A percentile compares a stretch with the other conserved stretches of the same genome.
Conservation (phyloP, 2,329 filamentous ascomycete species). For the Scorias spongiosa region DNA sequence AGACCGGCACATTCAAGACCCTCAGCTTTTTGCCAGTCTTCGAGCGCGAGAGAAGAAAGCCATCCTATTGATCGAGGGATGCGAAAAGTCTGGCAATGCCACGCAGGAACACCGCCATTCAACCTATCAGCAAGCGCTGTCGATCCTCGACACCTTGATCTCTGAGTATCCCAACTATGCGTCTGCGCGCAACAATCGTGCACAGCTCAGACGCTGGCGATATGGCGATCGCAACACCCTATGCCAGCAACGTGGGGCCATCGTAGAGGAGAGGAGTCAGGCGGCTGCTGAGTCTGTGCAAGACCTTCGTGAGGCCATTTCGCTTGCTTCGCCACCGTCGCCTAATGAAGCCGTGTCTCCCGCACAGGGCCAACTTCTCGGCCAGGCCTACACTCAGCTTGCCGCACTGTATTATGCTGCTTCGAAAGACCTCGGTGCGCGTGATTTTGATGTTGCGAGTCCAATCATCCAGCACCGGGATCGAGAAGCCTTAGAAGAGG, state of each 20-base stretch:
- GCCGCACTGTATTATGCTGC: conserved; percentile 18
- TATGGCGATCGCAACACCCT: conserved; percentile 37
- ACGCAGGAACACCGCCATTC: background rate
- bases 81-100: conserved; percentile 4
- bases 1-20: conserved; percentile 10
- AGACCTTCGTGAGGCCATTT: conserved; percentile 35
- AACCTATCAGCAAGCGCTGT: conserved; percentile 9
- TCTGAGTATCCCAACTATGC: conserved; percentile 48
- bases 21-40: conserved; percentile 7
- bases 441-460: conserved; percentile 20
- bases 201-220: conserved; percentile 35
- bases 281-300: conserved; percentile 11
- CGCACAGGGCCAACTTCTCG: conserved; percentile 49
- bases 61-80: conserved; percentile 13
- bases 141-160: conserved; percentile 41
- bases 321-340: conserved; percentile 40
- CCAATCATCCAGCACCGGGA: conserved; percentile 3
- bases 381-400: conserved; percentile 54
- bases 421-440: conserved; percentile 9
- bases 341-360: conserved; percentile 42
- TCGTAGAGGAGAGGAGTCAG: background rate
- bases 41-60: conserved; percentile 11
- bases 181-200: conserved; percentile 59
- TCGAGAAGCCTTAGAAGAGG: conserved; percentile 31
- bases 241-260: conserved; percentile 3